phyloP scores from a whole-genome alignment of 768 basidiomycete genomes.

The Macrolepiota fuliginosa region DNA sequence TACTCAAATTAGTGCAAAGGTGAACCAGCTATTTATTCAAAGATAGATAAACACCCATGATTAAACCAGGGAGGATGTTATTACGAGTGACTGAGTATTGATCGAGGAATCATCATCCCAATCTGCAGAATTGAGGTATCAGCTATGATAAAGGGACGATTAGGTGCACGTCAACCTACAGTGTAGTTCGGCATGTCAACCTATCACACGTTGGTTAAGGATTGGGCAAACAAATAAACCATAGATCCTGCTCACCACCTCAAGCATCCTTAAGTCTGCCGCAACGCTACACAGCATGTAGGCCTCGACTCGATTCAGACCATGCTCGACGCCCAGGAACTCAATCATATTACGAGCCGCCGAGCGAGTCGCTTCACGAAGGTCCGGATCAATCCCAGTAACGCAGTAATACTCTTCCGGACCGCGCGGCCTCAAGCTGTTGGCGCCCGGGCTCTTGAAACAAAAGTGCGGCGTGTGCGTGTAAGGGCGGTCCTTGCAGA shows the following conservation, averaged over 20 bases:
- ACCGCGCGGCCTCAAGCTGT: conserved; percentile 2
- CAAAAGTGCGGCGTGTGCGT: conserved; percentile 58
- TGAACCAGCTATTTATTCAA: not conserved
- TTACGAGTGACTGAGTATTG: conserved; percentile 27
- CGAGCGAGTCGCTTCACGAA: conserved; percentile 51
- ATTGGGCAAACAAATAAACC: conserved; percentile 8
- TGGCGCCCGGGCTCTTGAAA: conserved; percentile 26
- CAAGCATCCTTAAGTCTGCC: conserved; percentile 59
- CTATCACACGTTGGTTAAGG: conserved; percentile 24
- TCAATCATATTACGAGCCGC: conserved; percentile 60
- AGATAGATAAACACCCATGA: not conserved
- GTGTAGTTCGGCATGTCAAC: conserved; percentile 69
- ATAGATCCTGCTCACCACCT: conserved; percentile 49
- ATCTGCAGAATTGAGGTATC: conserved; percentile 29
- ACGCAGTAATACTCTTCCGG: conserved; percentile 51
- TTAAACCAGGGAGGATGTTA: not conserved
- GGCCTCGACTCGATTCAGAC: conserved; percentile 1
- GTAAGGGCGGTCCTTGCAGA: conserved; percentile 54
- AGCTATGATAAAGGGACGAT: not conserved
- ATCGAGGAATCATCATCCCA: conserved; percentile 54
- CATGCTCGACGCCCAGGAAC: conserved; percentile 38
- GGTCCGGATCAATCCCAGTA: conserved; percentile 55
- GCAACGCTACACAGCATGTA: conserved; percentile 41
- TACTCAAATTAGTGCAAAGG: not conserved
- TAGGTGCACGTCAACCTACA: conserved; percentile 29